Conservation (phyloP, 2,329 filamentous ascomycete species). For the Exophiala aquamarina region DNA sequence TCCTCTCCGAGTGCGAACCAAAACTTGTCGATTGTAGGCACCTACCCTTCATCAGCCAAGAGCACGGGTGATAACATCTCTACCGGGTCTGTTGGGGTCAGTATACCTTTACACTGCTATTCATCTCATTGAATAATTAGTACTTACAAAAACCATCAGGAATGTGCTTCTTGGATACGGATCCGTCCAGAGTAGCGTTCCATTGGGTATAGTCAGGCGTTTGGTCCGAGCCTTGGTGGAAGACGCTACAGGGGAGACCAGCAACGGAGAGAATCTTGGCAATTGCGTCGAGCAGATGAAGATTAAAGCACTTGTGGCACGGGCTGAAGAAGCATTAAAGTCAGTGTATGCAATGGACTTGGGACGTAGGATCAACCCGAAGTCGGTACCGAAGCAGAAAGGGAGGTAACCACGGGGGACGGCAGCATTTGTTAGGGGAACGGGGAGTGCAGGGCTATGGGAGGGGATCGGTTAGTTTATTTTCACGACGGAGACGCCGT, state of each 20-base stretch:
- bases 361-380: too few species aligned
- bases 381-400: too few species aligned
- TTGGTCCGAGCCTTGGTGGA: not conserved
- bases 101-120: too few species aligned
- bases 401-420: too few species aligned
- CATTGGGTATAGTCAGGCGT: not conserved
- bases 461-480: too few species aligned
- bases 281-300: not conserved
- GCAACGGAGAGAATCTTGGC: not conserved
- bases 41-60: not conserved
- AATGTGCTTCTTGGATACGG: not conserved
- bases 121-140: too few species aligned
- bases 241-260: constrained; percentile 2
- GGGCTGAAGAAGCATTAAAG: constrained; percentile 2
- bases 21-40: constrained; percentile 6
- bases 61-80: not conserved
- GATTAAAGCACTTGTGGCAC: not conserved
- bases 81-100: too few species aligned
- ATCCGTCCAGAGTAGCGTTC: not conserved
- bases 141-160: not conserved
- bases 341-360: too few species aligned
- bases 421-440: too few species aligned
- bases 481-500: too few species aligned
- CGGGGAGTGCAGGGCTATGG: too few species aligned
- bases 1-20: too few species aligned